Evolutionary conservation across 202 grass and related monocot species (phyloP).

Genomic region (Brachypodium distachyon): DNA sequence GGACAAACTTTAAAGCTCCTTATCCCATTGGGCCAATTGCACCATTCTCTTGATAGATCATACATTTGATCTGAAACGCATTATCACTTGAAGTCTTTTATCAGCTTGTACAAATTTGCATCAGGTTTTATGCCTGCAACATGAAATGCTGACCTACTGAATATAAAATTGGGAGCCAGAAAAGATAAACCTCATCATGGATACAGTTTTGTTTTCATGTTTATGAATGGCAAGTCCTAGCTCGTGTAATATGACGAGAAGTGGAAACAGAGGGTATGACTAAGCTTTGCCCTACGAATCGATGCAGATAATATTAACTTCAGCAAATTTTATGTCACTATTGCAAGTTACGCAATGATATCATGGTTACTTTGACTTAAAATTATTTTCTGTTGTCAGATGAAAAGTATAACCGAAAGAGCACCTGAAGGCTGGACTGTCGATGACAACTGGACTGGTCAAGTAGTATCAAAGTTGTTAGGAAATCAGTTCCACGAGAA

Average conservation of each 20-base stretch:
- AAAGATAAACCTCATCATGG: background rate
- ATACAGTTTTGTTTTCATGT: background rate
- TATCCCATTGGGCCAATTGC: background rate
- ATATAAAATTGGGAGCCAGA: background rate
- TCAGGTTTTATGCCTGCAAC: background rate
- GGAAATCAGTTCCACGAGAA: slow-evolving; percentile 12
- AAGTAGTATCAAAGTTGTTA: slow-evolving; percentile 12
- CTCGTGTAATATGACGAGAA: background rate
- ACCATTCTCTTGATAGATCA: background rate
- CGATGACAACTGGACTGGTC: background rate
- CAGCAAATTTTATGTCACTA: background rate
- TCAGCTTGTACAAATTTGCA: background rate
- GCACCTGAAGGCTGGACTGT: slow-evolving; percentile 17
- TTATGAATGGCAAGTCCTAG: background rate
- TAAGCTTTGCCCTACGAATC: background rate
- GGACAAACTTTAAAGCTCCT: background rate
- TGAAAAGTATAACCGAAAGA: slow-evolving; percentile 41
- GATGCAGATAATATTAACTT: background rate
- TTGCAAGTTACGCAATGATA: background rate
- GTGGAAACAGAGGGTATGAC: background rate
- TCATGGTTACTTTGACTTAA: background rate
- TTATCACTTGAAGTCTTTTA: background rate
- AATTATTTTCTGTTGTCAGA: slow-evolving; percentile 22
- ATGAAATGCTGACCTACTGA: background rate
- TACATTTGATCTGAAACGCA: background rate